Evolutionary conservation across 2,329 filamentous ascomycete species (phyloP).

Genomic region (Ceratocystis albifundus): DNA sequence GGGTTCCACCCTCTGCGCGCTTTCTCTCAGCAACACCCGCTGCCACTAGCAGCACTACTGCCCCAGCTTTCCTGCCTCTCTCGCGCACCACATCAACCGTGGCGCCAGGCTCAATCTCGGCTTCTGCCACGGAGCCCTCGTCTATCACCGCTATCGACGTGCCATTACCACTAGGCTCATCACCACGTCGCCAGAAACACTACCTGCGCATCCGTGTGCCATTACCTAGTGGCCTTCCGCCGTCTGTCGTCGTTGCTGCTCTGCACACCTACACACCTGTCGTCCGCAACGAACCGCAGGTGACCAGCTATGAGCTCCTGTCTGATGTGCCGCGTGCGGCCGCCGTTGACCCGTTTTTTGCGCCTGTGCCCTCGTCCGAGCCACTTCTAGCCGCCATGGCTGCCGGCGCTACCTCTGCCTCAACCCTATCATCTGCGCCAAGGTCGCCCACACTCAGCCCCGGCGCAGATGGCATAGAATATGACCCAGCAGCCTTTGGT

Average conservation of each 20-base stretch:
- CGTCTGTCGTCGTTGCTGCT: slow-evolving; percentile 31
- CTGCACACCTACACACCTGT: slow-evolving; percentile 35
- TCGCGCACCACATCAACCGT: slow-evolving; percentile 1
- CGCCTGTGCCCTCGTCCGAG: slow-evolving; percentile 15
- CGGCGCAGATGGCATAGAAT: background rate
- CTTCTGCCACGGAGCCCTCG: slow-evolving; percentile 29
- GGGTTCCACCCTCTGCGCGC: background rate
- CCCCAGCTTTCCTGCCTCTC: slow-evolving; percentile 15
- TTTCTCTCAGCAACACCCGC: background rate
- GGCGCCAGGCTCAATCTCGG: slow-evolving; percentile 14
- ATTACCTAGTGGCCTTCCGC: slow-evolving; percentile 33
- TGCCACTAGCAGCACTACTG: background rate
- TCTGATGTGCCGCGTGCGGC: slow-evolving; percentile 30
- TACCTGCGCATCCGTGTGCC: slow-evolving; percentile 33
- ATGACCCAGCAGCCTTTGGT: slow-evolving; percentile 6
- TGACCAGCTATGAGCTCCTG: slow-evolving; percentile 31
- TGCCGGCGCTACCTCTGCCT: background rate
- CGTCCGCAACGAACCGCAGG: slow-evolving; percentile 34
- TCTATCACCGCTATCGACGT: slow-evolving; percentile 12
- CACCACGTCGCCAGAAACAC: slow-evolving; percentile 21
- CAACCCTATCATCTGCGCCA: background rate
- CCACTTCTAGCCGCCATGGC: slow-evolving; percentile 5
- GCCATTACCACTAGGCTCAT: slow-evolving; percentile 24
- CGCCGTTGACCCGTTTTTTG: slow-evolving; percentile 35
- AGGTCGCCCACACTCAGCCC: slow-evolving; percentile 29